Evolutionary conservation across 2,329 filamentous ascomycete species (phyloP).

Genomic region (Coniochaeta sp.): DNA sequence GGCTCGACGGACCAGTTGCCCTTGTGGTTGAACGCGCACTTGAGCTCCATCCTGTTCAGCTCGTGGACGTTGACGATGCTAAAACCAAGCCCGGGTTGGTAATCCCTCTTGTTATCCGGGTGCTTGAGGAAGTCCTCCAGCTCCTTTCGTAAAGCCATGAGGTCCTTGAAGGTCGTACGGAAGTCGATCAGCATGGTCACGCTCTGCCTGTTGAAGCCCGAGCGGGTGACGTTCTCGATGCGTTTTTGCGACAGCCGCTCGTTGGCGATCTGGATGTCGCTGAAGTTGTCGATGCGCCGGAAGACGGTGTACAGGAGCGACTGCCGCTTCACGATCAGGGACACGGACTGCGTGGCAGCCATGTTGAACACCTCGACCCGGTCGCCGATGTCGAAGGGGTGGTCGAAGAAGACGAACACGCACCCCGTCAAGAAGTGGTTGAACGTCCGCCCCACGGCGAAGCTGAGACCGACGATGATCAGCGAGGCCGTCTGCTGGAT

Average conservation of each 20-base stretch:
- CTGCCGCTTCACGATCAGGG: constrained; percentile 19
- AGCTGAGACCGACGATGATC: constrained; percentile 47
- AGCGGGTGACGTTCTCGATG: constrained; percentile 64
- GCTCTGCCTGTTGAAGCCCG: constrained; percentile 58
- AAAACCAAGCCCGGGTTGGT: constrained; percentile 55
- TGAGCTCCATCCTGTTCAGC: constrained; percentile 21
- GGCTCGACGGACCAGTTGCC: constrained; percentile 70
- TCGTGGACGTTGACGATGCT: constrained; percentile 49
- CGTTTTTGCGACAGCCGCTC: constrained; percentile 63
- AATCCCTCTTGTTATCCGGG: constrained; percentile 58
- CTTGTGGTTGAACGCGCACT: constrained; percentile 62
- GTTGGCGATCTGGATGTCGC: constrained; percentile 36
- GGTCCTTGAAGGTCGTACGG: constrained; percentile 62
- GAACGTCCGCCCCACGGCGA: constrained; percentile 66
- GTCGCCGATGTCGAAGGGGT: constrained; percentile 68
- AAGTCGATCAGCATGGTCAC: constrained; percentile 63
- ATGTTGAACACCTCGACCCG: constrained; percentile 54
- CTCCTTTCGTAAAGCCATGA: constrained; percentile 52
- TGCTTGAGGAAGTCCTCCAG: constrained; percentile 59
- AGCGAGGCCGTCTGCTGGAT: constrained; percentile 19
- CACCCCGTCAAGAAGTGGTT: constrained; percentile 64
- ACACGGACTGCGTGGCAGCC: constrained; percentile 9
- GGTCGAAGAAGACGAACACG: constrained; percentile 68
- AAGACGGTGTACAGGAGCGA: constrained; percentile 27
- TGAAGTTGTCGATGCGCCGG: constrained; percentile 21